A percentile compares a stretch with the other conserved stretches of the same genome.
These are phyloP conservation scores for Nothophytophthora sp. DNA, from an alignment of 352 stramenopile genomes.

Conservation along the genomic window DNA sequence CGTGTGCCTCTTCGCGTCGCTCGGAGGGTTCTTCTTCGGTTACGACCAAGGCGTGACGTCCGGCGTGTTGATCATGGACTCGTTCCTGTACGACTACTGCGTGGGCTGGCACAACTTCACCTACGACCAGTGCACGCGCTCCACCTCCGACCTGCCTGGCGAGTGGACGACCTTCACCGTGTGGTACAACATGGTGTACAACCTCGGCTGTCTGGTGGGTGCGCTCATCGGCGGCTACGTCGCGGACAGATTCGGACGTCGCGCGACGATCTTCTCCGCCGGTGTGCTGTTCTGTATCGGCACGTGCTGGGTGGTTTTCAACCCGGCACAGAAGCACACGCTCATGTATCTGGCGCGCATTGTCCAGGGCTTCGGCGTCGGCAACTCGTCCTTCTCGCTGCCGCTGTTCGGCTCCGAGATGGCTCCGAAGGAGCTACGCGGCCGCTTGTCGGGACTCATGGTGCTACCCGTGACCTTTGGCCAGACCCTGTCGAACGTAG, in stretches of 20 bases:
- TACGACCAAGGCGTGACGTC: conserved; percentile 34
- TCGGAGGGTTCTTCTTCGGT: conserved; percentile 37
- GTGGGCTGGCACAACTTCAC: conserved; percentile 38
- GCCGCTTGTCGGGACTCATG: conserved; percentile 34
- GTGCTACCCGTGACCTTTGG: conserved; percentile 27
- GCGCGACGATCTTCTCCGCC: conserved; percentile 31
- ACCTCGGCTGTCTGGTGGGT: conserved; percentile 35
- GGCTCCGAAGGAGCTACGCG: conserved; percentile 37
- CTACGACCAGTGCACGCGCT: conserved; percentile 23
- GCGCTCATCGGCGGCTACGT: conserved; percentile 32
- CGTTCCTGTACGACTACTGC: conserved; percentile 38
- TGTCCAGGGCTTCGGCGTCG: conserved; percentile 37
- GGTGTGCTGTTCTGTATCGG: conserved; percentile 32
- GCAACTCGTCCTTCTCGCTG: conserved; percentile 35
- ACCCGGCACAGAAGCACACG: conserved; percentile 17
- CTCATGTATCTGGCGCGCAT: conserved; percentile 32
- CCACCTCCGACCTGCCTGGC: conserved; percentile 14
- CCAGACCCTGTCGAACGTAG: conserved; percentile 30
- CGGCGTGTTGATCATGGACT: conserved; percentile 34
- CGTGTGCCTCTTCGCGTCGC: conserved; percentile 28
- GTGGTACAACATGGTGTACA: conserved; percentile 44
- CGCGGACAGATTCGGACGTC: conserved; percentile 24
- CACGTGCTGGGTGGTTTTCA: conserved; percentile 34
- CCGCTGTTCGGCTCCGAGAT: conserved; percentile 43
- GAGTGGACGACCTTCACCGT: conserved; percentile 34